Conservation (phyloP, 2,329 filamentous ascomycete genomes). For the Colletotrichum sp. region DNA sequence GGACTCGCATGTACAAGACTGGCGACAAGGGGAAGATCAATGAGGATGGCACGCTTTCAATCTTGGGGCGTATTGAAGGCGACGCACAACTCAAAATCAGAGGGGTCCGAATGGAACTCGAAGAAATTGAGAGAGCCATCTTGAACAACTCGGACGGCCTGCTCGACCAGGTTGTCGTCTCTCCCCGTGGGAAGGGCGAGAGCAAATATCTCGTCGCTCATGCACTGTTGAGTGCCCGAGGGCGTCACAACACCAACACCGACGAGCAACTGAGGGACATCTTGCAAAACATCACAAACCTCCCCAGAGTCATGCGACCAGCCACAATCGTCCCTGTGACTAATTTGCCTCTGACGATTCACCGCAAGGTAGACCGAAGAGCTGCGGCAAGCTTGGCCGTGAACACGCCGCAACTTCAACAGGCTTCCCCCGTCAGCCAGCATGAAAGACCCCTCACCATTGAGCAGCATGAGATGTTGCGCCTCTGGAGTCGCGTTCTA, state of each 20-base stretch:
- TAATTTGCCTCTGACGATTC: not conserved
- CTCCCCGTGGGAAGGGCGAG: not conserved
- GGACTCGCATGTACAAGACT: not conserved
- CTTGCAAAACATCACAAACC: not conserved
- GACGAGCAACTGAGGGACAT: no score
- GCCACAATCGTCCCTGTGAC: not conserved
- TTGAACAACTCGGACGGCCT: not conserved
- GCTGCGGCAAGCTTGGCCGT: not conserved
- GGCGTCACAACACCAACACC: not conserved
- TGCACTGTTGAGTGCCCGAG: not conserved
- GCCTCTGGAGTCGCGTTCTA: not conserved
- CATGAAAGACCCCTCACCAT: not conserved
- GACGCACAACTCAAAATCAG: slow-evolving; percentile 51
- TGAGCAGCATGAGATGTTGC: not conserved
- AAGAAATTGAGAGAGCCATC: slow-evolving; percentile 37
- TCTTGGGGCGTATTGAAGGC: slow-evolving; percentile 41
- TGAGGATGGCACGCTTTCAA: not conserved
- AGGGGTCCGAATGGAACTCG: slow-evolving; percentile 49
- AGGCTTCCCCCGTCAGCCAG: no score
- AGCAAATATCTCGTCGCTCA: not conserved
- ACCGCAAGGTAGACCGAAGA: not conserved
- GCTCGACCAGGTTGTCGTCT: not conserved
- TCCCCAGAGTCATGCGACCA: not conserved
- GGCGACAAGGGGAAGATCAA: not conserved
- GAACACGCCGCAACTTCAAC: no score